Conservation (phyloP, 2,329 filamentous ascomycete species). For the Bipolaris victoriae region DNA sequence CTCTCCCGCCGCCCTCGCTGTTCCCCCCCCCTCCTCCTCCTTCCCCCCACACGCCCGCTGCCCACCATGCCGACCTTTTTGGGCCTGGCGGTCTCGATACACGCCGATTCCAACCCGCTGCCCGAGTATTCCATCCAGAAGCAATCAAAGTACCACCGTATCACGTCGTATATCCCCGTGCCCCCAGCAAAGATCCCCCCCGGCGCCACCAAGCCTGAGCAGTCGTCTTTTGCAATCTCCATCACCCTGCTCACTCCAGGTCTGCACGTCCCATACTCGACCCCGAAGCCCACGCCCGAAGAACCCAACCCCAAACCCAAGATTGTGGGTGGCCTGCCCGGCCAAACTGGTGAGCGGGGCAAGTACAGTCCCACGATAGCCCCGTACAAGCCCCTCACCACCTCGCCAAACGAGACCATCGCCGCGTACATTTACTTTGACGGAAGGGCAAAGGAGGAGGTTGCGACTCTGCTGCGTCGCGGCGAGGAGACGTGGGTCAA, state of each 20-base stretch:
- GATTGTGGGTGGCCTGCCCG: constrained; percentile 74
- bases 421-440: constrained; percentile 99
- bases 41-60: constrained; percentile 12
- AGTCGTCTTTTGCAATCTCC: constrained; percentile 96
- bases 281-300: constrained; percentile 76
- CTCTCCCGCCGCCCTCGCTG: no score
- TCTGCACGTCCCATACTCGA: constrained; percentile 89
- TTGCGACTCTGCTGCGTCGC: constrained; percentile 87
- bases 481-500: constrained; percentile 99
- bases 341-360: constrained; percentile 57
- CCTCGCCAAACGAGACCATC: constrained; percentile 93
- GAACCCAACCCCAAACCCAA: constrained; percentile 84
- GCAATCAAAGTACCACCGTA: constrained; percentile 86
- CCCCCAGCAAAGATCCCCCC: constrained; percentile 79
- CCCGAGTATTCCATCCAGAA: constrained; percentile 94
- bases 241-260: constrained; percentile 92
- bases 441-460: constrained; percentile 92
- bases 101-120: constrained; percentile 79
- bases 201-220: constrained; percentile 77
- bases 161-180: constrained; percentile 96
- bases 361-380: constrained; percentile 66
- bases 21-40: neutral
- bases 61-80: constrained; percentile 85
- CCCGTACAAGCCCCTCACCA: constrained; percentile 90
- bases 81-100: constrained; percentile 97